These are phyloP conservation scores for Ottelia alismoides DNA, from an alignment of 106 monocot genomes.

Conservation along the genomic window DNA sequence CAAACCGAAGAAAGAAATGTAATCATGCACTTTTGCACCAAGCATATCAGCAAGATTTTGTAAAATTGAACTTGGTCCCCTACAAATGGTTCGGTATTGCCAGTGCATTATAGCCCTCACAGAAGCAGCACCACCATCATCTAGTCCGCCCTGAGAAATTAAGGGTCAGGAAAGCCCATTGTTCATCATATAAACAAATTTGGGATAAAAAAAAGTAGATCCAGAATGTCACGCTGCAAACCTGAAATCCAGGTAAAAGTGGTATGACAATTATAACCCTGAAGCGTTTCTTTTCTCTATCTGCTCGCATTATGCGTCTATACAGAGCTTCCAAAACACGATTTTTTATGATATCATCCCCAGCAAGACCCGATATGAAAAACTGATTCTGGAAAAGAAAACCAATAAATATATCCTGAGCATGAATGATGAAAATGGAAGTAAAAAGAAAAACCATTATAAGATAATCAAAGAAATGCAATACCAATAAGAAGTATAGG, in stretches of 20 bases:
- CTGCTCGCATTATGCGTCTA: constrained; percentile 72
- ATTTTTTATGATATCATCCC: constrained; percentile 87
- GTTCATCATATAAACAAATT: not conserved
- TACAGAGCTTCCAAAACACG: constrained; percentile 93
- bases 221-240: constrained; percentile 6
- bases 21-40: constrained; percentile 75
- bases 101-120: constrained; percentile 98
- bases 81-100: constrained; percentile 95
- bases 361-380: constrained; percentile 97
- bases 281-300: constrained; percentile 80
- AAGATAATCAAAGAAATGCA: no score
- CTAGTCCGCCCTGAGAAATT: constrained; percentile 68
- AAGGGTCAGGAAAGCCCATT: not conserved
- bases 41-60: constrained; percentile 61
- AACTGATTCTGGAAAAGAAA: constrained; percentile 98
- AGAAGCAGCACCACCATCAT: constrained; percentile 99
- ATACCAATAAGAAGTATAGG: no score
- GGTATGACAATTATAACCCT: constrained; percentile 92
- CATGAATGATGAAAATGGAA: no score
- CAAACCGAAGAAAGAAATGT: constrained; percentile 95
- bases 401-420: no score
- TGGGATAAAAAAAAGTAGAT: not conserved
- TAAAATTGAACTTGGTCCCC: constrained; percentile 85
- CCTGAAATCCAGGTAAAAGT: constrained; percentile 97
- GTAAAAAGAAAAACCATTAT: no score